These are phyloP conservation scores for Withania somnifera DNA, from an alignment of 305 asterid genomes.

Conservation along the genomic window DNA sequence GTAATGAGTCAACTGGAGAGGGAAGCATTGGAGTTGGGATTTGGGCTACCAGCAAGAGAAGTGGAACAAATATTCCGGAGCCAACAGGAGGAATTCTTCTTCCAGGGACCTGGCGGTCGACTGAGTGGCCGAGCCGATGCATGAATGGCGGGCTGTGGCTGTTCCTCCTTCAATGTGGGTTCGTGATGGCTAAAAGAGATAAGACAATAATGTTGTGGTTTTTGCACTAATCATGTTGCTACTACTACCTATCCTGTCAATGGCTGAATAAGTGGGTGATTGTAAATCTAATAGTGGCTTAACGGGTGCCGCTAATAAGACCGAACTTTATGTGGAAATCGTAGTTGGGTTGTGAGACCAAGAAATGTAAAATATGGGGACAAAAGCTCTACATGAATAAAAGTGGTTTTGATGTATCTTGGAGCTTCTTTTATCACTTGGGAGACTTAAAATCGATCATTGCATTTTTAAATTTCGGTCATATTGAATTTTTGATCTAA, in stretches of 20 bases:
- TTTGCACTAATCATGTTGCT: not conserved
- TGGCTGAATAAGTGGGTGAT: not conserved
- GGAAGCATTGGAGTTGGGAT: conserved; percentile 56
- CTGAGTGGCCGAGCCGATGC: conserved; percentile 11
- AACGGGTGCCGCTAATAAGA: not conserved
- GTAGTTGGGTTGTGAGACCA: not conserved
- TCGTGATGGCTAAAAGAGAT: not conserved
- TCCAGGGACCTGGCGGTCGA: conserved; percentile 38
- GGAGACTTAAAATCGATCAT: no score
- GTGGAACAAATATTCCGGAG: conserved; percentile 45
- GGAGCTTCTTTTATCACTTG: not conserved
- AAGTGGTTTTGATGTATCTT: not conserved
- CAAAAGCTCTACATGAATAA: not conserved
- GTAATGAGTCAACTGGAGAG: conserved; percentile 35
- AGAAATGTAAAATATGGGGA: not conserved
- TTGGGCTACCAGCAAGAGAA: conserved; percentile 44
- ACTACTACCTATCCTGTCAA: not conserved
- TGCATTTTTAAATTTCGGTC: no score
- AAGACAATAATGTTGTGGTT: not conserved
- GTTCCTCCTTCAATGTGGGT: not conserved
- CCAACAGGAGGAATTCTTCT: conserved; percentile 49
- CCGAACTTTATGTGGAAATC: not conserved
- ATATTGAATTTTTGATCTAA: no score
- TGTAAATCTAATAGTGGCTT: not conserved
- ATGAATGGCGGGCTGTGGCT: not conserved